Evolutionary conservation across 2,329 filamentous ascomycete species (phyloP), one percentile per base, ranked within the genome.

Genomic region (Cercospora beticola): DNA sequence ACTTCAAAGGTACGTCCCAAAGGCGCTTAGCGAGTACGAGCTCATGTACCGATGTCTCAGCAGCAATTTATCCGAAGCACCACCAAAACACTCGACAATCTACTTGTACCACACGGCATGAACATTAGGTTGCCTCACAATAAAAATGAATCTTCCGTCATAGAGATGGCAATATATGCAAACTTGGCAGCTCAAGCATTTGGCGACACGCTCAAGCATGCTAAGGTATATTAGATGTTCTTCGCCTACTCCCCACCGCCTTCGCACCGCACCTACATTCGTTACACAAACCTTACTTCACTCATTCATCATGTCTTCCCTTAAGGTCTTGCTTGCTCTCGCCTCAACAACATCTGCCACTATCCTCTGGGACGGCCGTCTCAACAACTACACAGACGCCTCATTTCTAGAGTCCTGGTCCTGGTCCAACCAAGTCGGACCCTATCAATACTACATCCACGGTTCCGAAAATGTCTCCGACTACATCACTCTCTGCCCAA

Each of bases 361-460:
- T 0, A 81, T 88, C 56, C 78, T 88, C 7, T 90, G 88, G 88
- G 88, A 90, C 77, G 88, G 88, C 30, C 86, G 88, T 61, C 88
- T 90, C 82, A 90, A 90, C 78, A 84, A 87, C 66, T 80, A 88
- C 71, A 79, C 81, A 16, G 81, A 84, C 8, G 83, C 83, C 52
- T 74, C 82, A 2, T 87, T 89, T 76, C 82, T 90, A 31, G 81
- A 83, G 74, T 84, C 84, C 49, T 90, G 81, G 74, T 74, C 70
- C 8, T 92, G 86, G 86, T 83, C 83, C n/a, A 90, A 88, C 78
- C 86, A 89, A 79, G 87, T 90, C 74, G 88, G 88, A 0, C 85
- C 88, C 0, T 92, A 90, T 80, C 90, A 92, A 79, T 92, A 90
- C 83, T 92, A 92, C 81, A 92, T 92, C 77, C 90, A 92, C 81